These are phyloP conservation scores for Globisporangium polare DNA, from an alignment of 352 stramenopile species.

Conservation along the genomic window DNA sequence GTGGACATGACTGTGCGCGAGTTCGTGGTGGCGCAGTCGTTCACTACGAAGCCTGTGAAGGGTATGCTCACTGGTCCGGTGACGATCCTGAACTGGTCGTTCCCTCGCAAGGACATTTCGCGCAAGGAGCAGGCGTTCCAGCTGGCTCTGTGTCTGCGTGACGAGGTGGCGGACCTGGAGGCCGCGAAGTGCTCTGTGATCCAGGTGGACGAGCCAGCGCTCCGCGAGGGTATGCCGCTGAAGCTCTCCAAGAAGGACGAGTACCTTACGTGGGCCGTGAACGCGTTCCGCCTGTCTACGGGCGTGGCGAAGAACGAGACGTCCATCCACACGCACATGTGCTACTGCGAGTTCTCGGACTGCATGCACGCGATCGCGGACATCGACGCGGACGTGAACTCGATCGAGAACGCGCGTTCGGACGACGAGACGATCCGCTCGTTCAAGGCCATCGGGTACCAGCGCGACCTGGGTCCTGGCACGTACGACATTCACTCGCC, in stretches of 20 bases:
- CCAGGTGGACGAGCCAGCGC: constrained; percentile 90
- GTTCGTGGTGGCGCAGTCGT: constrained; percentile 87
- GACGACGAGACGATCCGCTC: constrained; percentile 89
- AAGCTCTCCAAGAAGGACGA: constrained; percentile 81
- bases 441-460: constrained; percentile 89
- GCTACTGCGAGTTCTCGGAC: constrained; percentile 94
- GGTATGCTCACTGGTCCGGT: constrained; percentile 93
- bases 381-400: constrained; percentile 94
- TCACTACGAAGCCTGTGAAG: constrained; percentile 91
- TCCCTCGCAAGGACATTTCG: constrained; percentile 89
- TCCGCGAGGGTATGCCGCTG: constrained; percentile 91
- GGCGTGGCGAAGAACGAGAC: constrained; percentile 85
- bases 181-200: constrained; percentile 86
- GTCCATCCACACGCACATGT: constrained; percentile 95
- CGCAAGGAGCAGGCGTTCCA: constrained; percentile 90
- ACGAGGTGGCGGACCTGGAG: constrained; percentile 91
- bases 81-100: constrained; percentile 96
- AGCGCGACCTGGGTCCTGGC: constrained; percentile 87
- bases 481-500: constrained; percentile 95
- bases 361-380: constrained; percentile 92
- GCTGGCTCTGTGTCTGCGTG: constrained; percentile 84
- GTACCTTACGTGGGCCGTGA: constrained; percentile 76
- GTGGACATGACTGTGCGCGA: constrained; percentile 89
- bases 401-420: constrained; percentile 91
- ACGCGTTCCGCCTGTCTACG: constrained; percentile 87